These are phyloP conservation scores for Sorghum bicolor DNA, from an alignment of 176 grass and related monocot species.

Conservation along the genomic window DNA sequence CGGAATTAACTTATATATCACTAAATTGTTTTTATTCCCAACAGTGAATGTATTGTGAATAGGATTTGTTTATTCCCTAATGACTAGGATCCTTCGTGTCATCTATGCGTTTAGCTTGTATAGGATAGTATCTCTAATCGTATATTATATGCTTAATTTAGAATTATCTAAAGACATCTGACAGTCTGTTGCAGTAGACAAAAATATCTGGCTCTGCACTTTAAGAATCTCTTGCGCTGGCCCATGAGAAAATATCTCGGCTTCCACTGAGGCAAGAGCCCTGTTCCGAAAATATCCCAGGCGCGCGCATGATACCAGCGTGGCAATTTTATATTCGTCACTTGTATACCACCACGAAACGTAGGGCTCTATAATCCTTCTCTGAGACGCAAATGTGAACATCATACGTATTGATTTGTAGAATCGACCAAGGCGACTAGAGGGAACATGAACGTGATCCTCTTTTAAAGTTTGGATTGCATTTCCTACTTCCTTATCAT, in stretches of 20 bases:
- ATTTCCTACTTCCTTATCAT: not conserved
- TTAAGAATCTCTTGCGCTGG: constrained; percentile 1
- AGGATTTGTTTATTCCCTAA: constrained; percentile 10
- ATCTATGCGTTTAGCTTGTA: not conserved
- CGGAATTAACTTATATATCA: no score
- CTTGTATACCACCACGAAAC: not conserved
- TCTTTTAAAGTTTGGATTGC: not conserved
- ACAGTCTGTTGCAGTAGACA: constrained; percentile 28
- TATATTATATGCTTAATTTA: constrained; percentile 11
- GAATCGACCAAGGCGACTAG: not conserved
- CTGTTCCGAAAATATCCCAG: not conserved
- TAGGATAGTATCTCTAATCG: constrained; percentile 4
- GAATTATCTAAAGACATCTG: constrained; percentile 26
- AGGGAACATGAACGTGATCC: not conserved
- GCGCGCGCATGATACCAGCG: not conserved
- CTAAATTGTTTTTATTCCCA: no score
- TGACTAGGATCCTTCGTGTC: constrained; percentile 21
- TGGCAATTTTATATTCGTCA: not conserved
- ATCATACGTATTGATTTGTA: not conserved
- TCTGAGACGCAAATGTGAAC: not conserved
- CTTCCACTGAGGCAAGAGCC: not conserved
- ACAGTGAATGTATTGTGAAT: not conserved
- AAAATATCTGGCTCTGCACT: constrained; percentile 17
- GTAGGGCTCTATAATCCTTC: not conserved
- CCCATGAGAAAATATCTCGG: not conserved